phyloP scores from a whole-genome alignment of 202 grass and related monocot genomes.

The Carex sylvatica region DNA sequence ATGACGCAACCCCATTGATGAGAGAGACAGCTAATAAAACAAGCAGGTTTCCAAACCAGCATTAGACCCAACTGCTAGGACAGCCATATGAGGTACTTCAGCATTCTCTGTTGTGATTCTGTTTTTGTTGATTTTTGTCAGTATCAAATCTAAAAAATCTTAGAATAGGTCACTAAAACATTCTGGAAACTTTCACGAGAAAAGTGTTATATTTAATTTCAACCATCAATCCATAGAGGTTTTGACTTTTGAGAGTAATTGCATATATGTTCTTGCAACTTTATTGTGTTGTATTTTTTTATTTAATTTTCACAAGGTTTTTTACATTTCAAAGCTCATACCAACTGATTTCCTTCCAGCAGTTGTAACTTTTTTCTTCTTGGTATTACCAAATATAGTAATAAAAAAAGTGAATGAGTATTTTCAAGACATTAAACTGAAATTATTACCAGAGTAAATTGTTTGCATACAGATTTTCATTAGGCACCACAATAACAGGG shows the following conservation, averaged over 20 bases:
- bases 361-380: background rate
- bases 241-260: too few relatives aligned
- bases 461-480: background rate
- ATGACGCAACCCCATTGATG: background rate
- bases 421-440: background rate
- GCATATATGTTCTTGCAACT: too few relatives aligned
- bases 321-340: background rate
- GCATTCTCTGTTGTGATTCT: too few relatives aligned
- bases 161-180: too few relatives aligned
- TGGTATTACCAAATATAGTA: background rate
- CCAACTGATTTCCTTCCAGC: background rate
- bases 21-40: background rate
- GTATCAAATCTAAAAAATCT: too few relatives aligned
- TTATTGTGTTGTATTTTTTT: too few relatives aligned
- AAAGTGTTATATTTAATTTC: too few relatives aligned
- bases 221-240: too few relatives aligned
- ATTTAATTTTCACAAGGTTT: too few relatives aligned
- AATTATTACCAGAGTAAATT: background rate
- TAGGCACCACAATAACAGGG: background rate
- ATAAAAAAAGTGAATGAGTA: background rate
- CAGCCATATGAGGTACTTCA: background rate
- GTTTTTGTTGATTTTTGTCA: too few relatives aligned
- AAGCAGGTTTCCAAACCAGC: background rate
- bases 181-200: too few relatives aligned
- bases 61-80: background rate